A percentile compares a stretch with the other conserved stretches of the same genome.
phyloP scores from a whole-genome alignment of 2,329 filamentous ascomycete species.

The Lachnum nothofagi region DNA sequence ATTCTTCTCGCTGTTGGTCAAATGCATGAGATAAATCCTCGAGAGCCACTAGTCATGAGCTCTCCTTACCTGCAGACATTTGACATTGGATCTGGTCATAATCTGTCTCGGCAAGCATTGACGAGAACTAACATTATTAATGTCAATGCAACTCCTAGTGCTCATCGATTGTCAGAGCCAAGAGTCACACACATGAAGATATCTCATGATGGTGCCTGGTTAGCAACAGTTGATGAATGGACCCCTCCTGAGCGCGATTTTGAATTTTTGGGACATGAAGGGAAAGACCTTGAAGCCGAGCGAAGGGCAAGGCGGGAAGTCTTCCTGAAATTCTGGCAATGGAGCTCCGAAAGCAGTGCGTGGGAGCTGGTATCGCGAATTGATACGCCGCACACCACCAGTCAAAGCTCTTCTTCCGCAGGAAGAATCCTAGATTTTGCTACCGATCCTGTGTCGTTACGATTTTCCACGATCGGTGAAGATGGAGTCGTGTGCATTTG shows the following conservation, averaged over 20 bases:
- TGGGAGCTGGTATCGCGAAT: constrained; percentile 79
- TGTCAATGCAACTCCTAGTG: constrained; percentile 67
- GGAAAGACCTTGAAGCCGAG: constrained; percentile 42
- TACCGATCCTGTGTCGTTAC: constrained; percentile 60
- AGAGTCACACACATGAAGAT: constrained; percentile 70
- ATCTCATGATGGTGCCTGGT: constrained; percentile 77
- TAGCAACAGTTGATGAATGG: constrained; percentile 92
- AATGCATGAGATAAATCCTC: constrained; percentile 51
- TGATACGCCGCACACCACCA: constrained; percentile 70
- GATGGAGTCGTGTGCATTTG: constrained; percentile 77
- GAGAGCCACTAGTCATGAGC: constrained; percentile 46
- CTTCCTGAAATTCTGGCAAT: constrained; percentile 84
- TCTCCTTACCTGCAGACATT: constrained; percentile 74
- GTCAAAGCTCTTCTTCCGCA: constrained; percentile 43
- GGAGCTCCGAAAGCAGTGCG: constrained; percentile 50
- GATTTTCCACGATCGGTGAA: constrained; percentile 80
- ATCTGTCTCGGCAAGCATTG: constrained; percentile 80
- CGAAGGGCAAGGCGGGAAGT: constrained; percentile 59
- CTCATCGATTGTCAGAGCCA: constrained; percentile 69
- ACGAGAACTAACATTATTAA: constrained; percentile 83
- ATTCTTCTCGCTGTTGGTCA: constrained; percentile 65
- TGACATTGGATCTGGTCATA: constrained; percentile 72
- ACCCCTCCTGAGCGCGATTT: constrained; percentile 66
- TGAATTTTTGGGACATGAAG: constrained; percentile 48
- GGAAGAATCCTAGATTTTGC: constrained; percentile 66